Evolutionary conservation across 140 eudicot genomes (phyloP), one percentile per base, ranked within the genome.

Genomic region (Ambrosia hybrid): DNA sequence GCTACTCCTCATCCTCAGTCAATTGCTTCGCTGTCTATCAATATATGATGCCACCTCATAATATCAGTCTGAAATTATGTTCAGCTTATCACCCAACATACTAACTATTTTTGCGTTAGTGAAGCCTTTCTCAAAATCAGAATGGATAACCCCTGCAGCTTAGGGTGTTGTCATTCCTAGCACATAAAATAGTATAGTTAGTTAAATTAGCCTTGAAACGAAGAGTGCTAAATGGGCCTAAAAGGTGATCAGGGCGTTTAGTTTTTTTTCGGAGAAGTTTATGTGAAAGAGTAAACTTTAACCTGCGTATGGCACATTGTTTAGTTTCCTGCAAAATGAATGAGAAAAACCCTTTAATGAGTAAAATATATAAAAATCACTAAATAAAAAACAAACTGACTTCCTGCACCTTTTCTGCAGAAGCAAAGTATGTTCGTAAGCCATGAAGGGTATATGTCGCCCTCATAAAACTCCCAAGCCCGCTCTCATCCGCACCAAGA

Each of bases 271-370:
- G 26, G 26, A 62, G 71, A 74, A 13, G 67, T 63, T 36, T 39
- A 79, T 39, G 36, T 14, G 17, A 48, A 45, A 4, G 38, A 78
- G 65, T 21, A n/a, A 66, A 38, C 52, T 11, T 74, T 70, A 66
- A 88, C 99, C 99, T 80, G 99, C 76, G 94, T 79, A 94, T 94
- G 63, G 99, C 90, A 97, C 99, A 90, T 61, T 97, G 97, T 74
- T 88, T 94, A 21, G 96, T 82, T 82, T 94, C 99, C 99, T 94
- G 81, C 43, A 75, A 75, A 21, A 21, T 21, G 26, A 21, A 21
- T 21, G 26, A 21, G 26, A 21, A 21, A 21, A 21, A 21, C 26
- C 38, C 56, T 39, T 65, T 57, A 58, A 65, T 73, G 43, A 2
- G 43, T 55, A 57, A 56, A 67, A 58, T 59, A 43, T 59, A 67